Evolutionary conservation across 805 yeast species (phyloP), one percentile per base, ranked within the genome.

Genomic region (Lachancea dasiensis): DNA sequence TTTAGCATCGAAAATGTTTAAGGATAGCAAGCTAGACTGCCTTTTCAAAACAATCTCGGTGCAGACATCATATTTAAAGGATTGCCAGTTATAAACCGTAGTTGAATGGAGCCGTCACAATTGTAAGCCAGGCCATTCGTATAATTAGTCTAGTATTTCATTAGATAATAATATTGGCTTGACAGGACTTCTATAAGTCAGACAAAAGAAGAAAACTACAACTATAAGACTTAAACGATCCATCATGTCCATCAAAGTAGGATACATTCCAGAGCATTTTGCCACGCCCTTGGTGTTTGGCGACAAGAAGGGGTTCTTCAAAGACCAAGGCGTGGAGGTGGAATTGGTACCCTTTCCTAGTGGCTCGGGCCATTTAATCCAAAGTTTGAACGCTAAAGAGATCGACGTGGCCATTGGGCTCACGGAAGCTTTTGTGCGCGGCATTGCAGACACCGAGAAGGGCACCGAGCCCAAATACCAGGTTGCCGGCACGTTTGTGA

Each of bases 181-280:
- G n/a, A n/a, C n/a, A n/a, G n/a, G n/a, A n/a, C n/a, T n/a, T n/a
- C n/a, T n/a, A n/a, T n/a, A n/a, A n/a, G n/a, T n/a, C n/a, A n/a
- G n/a, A n/a, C n/a, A n/a, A n/a, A n/a, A n/a, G n/a, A n/a, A n/a
- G n/a, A n/a, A n/a, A n/a, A n/a, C n/a, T n/a, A n/a, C n/a, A n/a
- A n/a, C n/a, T n/a, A n/a, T n/a, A n/a, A n/a, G n/a, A 18, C 33
- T 5, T n/a, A 18, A 5, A 17, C 17, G 5, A n/a, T 22, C 21
- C 8, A 40, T 26, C 30, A 58, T 53, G 58, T 45, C 45, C 2
- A 47, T 78, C 21, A 75, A 59, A 52, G 82, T 87, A 20, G 97
- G 95, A 2, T 83, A 75, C 62, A 78, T 87, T 36, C 96, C 96
- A 2, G 96, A 87, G 60, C 97, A 89, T 56, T 89, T 86, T 53